phyloP scores from a whole-genome alignment of 2,329 filamentous ascomycete genomes.

The Xylariales sp. region DNA sequence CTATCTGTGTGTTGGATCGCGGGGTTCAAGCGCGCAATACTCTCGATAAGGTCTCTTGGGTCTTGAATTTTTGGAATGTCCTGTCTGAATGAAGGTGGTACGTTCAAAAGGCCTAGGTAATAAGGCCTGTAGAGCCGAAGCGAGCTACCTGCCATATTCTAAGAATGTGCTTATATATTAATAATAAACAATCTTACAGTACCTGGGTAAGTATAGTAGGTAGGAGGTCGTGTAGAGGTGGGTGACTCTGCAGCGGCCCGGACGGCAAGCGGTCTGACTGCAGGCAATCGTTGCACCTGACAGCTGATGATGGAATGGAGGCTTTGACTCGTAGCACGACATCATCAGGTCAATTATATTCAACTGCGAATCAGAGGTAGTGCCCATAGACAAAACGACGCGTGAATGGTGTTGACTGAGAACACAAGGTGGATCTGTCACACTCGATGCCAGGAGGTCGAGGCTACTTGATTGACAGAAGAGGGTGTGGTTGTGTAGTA shows the following conservation, averaged over 20 bases:
- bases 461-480: background rate
- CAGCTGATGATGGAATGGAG: constrained; percentile 14
- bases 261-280: constrained; percentile 36
- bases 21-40: background rate
- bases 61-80: too few species aligned
- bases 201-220: too few species aligned
- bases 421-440: constrained; percentile 5
- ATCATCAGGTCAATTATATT: background rate
- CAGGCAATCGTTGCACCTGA: constrained; percentile 30
- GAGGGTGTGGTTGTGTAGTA: constrained; percentile 27
- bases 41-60: too few species aligned
- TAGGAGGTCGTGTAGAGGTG: background rate
- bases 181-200: too few species aligned
- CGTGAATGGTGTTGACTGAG: constrained; percentile 13
- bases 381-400: background rate
- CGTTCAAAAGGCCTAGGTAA: too few species aligned
- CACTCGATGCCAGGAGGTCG: constrained; percentile 1
- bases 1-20: background rate
- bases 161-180: background rate
- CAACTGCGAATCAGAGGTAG: constrained; percentile 18
- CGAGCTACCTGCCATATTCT: background rate
- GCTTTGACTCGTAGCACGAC: background rate
- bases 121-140: too few species aligned
- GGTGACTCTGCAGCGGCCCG: constrained; percentile 36
- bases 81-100: too few species aligned